Evolutionary conservation across 2,329 filamentous ascomycete species (phyloP).

Genomic region (Madurella fahalii): DNA sequence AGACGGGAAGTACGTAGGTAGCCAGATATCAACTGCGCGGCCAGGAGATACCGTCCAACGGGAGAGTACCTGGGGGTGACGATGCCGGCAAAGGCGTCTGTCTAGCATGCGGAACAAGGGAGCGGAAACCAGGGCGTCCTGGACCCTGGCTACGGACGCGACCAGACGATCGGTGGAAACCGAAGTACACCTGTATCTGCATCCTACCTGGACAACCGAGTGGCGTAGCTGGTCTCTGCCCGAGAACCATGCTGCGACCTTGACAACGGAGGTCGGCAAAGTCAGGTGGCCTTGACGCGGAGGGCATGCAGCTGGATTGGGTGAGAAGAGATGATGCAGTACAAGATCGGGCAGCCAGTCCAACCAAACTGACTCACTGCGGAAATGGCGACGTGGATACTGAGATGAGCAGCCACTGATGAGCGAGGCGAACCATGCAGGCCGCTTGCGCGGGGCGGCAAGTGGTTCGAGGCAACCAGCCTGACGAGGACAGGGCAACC

Average conservation of each 20-base stretch:
- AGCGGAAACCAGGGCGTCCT: too few species aligned
- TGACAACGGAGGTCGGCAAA: conserved; percentile 25
- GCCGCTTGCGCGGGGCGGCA: conserved; percentile 4
- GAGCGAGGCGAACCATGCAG: conserved; percentile 16
- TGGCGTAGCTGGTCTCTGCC: conserved; percentile 35
- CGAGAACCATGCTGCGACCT: conserved; percentile 29
- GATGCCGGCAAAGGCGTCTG: neutral
- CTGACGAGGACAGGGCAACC: too few species aligned
- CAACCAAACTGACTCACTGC: conserved; percentile 23
- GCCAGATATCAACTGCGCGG: conserved; percentile 18
- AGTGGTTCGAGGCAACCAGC: conserved; percentile 16
- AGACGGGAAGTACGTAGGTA: conserved; percentile 3
- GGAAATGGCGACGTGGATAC: conserved; percentile 4
- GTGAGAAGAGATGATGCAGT: conserved; percentile 22
- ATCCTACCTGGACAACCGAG: conserved; percentile 25
- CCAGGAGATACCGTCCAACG: conserved; percentile 7
- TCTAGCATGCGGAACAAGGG: too few species aligned
- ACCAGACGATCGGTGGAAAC: too few species aligned
- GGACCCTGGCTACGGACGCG: too few species aligned
- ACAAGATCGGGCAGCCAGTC: conserved; percentile 20
- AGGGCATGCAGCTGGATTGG: conserved; percentile 25
- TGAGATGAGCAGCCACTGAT: conserved; percentile 8
- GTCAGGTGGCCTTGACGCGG: conserved; percentile 26
- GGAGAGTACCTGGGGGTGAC: neutral
- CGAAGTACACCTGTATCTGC: conserved; percentile 9